A percentile compares a stretch with the other conserved stretches of the same genome.
phyloP scores from a whole-genome alignment of 169 alveolate genomes.

The Eimeria necatrix region DNA sequence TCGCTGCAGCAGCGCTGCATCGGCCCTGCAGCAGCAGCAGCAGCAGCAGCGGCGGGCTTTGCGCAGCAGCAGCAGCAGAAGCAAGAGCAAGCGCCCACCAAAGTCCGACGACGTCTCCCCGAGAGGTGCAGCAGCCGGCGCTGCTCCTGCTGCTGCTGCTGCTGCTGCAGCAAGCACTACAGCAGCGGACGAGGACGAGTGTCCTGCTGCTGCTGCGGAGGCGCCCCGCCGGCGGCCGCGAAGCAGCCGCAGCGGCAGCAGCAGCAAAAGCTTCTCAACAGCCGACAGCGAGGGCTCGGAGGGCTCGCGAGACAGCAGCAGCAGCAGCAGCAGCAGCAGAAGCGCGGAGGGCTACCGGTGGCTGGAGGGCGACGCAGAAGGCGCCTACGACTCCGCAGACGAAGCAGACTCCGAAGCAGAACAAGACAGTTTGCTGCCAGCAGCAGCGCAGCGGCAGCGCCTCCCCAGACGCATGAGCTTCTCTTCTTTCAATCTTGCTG shows the following conservation, averaged over 20 bases:
- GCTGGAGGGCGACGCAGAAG: background rate
- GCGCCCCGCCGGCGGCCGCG: background rate
- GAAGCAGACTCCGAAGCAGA: conserved; percentile 36
- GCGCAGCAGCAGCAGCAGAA: conserved; percentile 24
- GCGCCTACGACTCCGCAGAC: background rate
- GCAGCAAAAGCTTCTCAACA: conserved; percentile 5
- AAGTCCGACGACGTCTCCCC: no score
- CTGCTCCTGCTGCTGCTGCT: no score
- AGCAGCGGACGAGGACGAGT: no score
- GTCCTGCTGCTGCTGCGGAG: no score
- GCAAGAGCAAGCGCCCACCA: background rate
- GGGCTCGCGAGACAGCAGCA: background rate
- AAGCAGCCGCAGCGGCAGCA: background rate
- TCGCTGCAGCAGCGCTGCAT: background rate
- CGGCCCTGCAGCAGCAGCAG: background rate
- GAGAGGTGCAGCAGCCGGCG: no score
- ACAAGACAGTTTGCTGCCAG: conserved; percentile 1
- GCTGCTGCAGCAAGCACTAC: no score
- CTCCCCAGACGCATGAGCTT: background rate
- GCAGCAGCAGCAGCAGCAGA: no score
- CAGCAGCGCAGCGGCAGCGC: background rate
- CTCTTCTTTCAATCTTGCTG: conserved; percentile 16
- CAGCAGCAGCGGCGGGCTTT: background rate
- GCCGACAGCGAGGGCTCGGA: conserved; percentile 5
- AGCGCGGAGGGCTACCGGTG: background rate